A percentile compares a stretch with the other conserved stretches of the same genome.
phyloP scores from a whole-genome alignment of 2,329 filamentous ascomycete genomes.

The Penicillium nordicum region DNA sequence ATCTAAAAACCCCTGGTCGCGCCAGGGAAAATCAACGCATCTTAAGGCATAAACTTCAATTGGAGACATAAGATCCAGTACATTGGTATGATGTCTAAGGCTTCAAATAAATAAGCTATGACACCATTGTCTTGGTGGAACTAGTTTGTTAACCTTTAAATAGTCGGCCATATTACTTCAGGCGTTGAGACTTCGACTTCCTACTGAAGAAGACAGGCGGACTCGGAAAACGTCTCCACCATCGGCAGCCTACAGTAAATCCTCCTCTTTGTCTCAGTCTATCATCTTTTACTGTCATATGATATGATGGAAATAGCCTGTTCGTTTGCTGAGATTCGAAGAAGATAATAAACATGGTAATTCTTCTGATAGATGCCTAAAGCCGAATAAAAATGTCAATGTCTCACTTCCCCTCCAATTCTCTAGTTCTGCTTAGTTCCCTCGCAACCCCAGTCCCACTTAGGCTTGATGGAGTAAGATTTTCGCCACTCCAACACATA shows the following conservation, averaged over 20 bases:
- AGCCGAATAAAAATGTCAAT: not conserved
- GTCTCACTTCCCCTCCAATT: constrained; percentile 16
- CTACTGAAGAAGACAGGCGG: not conserved
- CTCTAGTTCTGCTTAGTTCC: constrained; percentile 4
- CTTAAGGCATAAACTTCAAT: not conserved
- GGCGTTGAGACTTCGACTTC: not conserved
- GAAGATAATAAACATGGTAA: not conserved
- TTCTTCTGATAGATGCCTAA: not conserved
- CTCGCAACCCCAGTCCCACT: constrained; percentile 2
- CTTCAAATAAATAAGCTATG: not conserved
- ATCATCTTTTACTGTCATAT: not conserved
- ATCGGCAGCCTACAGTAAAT: not conserved
- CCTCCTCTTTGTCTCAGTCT: not conserved
- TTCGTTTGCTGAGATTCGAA: not conserved
- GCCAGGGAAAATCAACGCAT: not conserved
- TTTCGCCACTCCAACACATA: not conserved
- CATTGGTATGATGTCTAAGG: not conserved
- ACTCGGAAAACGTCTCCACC: not conserved
- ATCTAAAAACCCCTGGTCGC: not conserved
- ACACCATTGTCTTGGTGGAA: not conserved
- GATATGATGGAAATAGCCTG: not conserved
- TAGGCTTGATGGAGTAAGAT: constrained; percentile 3
- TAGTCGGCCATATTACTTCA: not conserved
- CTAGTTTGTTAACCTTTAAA: not conserved
- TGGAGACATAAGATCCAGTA: not conserved